phyloP scores from a whole-genome alignment of 257 asterid species.

The Dorcoceras hygrometricum region DNA sequence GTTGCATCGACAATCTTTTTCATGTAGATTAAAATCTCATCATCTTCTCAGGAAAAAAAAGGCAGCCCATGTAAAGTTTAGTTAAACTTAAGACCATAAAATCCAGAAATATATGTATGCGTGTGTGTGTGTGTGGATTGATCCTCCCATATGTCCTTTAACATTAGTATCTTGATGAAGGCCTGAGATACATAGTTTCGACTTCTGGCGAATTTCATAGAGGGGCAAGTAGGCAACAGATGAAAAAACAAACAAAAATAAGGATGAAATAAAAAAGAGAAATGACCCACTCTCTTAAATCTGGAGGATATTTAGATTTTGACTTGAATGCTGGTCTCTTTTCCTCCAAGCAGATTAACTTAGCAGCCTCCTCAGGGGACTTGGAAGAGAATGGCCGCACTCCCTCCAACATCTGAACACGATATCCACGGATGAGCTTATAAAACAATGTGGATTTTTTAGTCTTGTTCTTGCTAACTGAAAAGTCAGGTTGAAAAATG shows the following conservation, averaged over 20 bases:
- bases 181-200: background rate
- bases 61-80: background rate
- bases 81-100: background rate
- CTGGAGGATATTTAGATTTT: conserved; percentile 73
- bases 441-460: background rate
- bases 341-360: conserved; percentile 61
- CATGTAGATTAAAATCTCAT: background rate
- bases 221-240: background rate
- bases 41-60: background rate
- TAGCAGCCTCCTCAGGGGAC: conserved; percentile 64
- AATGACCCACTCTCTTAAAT: conserved; percentile 71
- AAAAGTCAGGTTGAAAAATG: no score
- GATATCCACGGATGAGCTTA: conserved; percentile 7
- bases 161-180: background rate
- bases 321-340: conserved; percentile 82
- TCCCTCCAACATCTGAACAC: conserved; percentile 86
- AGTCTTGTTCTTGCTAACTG: no score
- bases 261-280: background rate
- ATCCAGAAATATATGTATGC: no score
- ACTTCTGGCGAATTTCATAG: background rate
- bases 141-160: background rate
- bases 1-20: background rate
- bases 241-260: background rate
- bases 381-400: conserved; percentile 69
- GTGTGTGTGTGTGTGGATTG: no score